A percentile compares a stretch with the other conserved stretches of the same genome.
phyloP scores from a whole-genome alignment of 345 rosid genomes.

The Capsella bursapastoris region DNA sequence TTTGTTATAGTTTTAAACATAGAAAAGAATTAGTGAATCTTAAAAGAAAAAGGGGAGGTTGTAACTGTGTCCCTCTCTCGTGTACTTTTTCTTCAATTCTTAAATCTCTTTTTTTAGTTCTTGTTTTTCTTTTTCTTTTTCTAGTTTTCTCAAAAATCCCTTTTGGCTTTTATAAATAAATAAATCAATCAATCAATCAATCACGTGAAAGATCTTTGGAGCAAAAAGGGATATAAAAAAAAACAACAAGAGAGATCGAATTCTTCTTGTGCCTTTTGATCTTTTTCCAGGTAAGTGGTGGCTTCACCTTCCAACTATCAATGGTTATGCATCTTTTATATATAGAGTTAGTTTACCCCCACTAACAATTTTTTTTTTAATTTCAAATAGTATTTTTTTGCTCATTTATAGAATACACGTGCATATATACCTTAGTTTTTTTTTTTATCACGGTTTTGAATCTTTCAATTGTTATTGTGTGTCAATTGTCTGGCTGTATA shows the following conservation, averaged over 20 bases:
- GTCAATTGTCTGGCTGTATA: neutral
- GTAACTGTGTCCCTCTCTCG: slow-evolving; percentile 34
- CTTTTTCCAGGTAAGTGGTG: slow-evolving; percentile 40
- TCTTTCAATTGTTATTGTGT: neutral
- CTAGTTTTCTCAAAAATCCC: neutral
- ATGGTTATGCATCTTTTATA: slow-evolving; percentile 31
- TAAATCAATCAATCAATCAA: neutral
- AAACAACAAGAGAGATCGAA: slow-evolving; percentile 20
- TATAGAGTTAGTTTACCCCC: slow-evolving; percentile 1
- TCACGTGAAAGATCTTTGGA: slow-evolving; percentile 29
- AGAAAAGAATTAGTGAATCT: slow-evolving; percentile 4
- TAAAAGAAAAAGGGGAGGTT: slow-evolving; percentile 12
- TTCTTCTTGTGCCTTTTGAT: neutral
- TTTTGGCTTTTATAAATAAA: slow-evolving; percentile 15
- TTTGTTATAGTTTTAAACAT: slow-evolving; percentile 20
- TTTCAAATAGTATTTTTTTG: neutral
- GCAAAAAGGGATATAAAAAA: neutral
- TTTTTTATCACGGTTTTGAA: neutral
- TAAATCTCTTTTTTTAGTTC: slow-evolving; percentile 19
- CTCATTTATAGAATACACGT: slow-evolving; percentile 20
- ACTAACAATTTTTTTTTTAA: neutral
- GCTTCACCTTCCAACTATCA: slow-evolving; percentile 43
- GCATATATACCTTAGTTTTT: neutral
- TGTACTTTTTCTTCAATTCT: slow-evolving; percentile 12
- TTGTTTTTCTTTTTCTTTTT: neutral